These are phyloP conservation scores for Ulota crispa DNA, from an alignment of 225 moss, liverwort and hornwort species.

Conservation along the genomic window DNA sequence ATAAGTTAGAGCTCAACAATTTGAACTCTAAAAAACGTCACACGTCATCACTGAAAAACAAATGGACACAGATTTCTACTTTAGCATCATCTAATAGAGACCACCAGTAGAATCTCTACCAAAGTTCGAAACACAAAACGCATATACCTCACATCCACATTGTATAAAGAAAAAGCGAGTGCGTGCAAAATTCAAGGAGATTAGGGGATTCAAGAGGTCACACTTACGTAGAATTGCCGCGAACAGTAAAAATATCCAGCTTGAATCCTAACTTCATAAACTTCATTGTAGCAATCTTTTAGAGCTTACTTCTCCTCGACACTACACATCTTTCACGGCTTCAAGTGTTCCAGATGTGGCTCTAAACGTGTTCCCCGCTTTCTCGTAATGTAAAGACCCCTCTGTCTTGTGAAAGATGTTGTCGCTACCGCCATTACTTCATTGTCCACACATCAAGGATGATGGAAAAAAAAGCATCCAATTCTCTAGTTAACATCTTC, in stretches of 20 bases:
- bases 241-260: constrained; percentile 36
- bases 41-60: too few species aligned
- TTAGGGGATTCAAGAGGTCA: neutral
- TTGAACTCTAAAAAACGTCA: neutral
- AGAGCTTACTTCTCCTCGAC: constrained; percentile 11
- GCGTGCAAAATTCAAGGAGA: neutral
- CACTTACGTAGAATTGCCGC: constrained; percentile 42
- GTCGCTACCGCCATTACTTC: neutral
- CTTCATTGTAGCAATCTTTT: constrained; percentile 51
- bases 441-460: neutral
- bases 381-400: neutral
- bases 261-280: constrained; percentile 61
- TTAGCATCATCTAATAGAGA: neutral
- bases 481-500: neutral
- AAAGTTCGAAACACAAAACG: neutral
- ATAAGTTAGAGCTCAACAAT: neutral
- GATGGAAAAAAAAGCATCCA: neutral
- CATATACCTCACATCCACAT: neutral
- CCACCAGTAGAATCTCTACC: neutral
- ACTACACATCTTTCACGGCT: constrained; percentile 17
- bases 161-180: neutral
- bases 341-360: neutral
- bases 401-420: neutral
- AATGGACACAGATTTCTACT: neutral
- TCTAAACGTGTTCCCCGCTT: neutral